Base-by-base conservation (phyloP, 2,329 filamentous ascomycete species). In the Aspergillus tanneri region DNA sequence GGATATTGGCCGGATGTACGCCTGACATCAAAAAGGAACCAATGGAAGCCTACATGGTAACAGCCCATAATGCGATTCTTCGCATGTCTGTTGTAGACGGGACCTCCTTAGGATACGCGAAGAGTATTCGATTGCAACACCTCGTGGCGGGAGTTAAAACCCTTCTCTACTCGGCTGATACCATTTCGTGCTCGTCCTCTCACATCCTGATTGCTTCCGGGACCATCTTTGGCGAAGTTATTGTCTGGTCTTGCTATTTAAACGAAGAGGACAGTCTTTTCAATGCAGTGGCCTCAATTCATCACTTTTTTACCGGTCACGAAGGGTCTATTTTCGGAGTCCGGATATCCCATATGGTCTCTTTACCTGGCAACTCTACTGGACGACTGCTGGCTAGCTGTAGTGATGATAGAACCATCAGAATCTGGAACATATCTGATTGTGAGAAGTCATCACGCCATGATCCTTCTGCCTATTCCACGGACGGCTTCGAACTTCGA, bases 241-340 rank as follows among this genome's bases (percentile, higher is more conserved):
- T 96, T 28, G 81, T 95, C 12, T 97, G 93, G 93, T 88, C 85
- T 55, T 90, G 83, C 58, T 71, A 73, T 38, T 58, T 78, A 18
- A 36, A 52, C 36, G 42, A 48, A 1, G 36, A 37, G 32, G 45
- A 58, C 11, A 38, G 48, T 14, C 38, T 48, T 11, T 24, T 53
- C 8, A 39, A 56, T 27, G 63, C 63, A 22, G 54, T 55, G 19
- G 66, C 71, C 11, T 70, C 67, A 4, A 73, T 78, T 11, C 79
- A 83, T 57, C 76, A 79, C 54, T 75, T 78, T 35, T 84, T 85
- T 59, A 75, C 76, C 7, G 83, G 82, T 0, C 93, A 99, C 61
- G 90, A 96, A 62, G 93, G 93, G 0, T 96, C 92, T 1, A 86
- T 99, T 22, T 99, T 96, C 57, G 91, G 90, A 1, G 87, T 99